Conservation (phyloP, 805 yeast genomes). For the Wickerhamiella australiensis region DNA sequence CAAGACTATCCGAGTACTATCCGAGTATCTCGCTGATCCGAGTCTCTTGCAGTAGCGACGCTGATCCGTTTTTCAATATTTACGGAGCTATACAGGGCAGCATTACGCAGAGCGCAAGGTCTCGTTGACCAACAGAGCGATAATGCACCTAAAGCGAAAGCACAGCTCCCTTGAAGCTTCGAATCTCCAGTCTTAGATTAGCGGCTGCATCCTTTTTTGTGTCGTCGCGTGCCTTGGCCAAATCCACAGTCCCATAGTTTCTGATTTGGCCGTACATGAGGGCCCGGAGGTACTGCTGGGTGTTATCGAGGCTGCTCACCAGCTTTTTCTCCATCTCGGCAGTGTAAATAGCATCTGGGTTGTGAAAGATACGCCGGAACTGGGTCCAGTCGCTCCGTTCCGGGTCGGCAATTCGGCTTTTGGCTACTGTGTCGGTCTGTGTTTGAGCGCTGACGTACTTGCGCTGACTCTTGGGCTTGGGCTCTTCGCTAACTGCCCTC, state of each 20-base stretch:
- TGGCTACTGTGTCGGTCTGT: slow-evolving; percentile 18
- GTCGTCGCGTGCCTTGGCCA: neutral
- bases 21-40: no score
- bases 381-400: slow-evolving; percentile 10
- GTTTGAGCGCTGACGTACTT: slow-evolving; percentile 25
- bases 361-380: slow-evolving; percentile 1
- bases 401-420: neutral
- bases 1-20: no score
- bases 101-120: no score
- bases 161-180: slow-evolving; percentile 12
- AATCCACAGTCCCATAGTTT: neutral
- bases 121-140: no score
- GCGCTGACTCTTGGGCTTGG: slow-evolving; percentile 14
- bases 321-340: slow-evolving; percentile 6
- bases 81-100: no score
- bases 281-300: slow-evolving; percentile 10
- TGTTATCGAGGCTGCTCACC: neutral
- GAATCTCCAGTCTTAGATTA: neutral
- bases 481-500: slow-evolving; percentile 18
- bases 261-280: slow-evolving; percentile 7
- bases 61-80: no score
- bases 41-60: no score
- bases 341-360: neutral
- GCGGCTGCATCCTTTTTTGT: neutral
- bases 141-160: slow-evolving; percentile 14